Conservation (phyloP, 2,329 filamentous ascomycete genomes). For the Periconia sp. region DNA sequence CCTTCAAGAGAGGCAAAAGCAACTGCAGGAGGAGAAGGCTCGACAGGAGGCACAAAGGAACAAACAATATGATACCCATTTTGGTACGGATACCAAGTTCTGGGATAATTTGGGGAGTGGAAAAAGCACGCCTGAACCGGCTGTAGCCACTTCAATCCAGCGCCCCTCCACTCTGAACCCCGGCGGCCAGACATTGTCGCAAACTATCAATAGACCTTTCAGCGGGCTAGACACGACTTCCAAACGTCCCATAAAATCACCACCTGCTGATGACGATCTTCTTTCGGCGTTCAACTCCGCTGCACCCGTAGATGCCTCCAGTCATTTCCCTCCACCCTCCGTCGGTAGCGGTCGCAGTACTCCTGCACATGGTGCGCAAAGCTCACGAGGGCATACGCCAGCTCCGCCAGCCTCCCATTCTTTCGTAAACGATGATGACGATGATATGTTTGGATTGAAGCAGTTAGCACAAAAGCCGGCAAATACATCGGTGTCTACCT, state of each 20-base stretch:
- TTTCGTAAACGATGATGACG: conserved; percentile 67
- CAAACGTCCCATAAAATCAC: conserved; percentile 29
- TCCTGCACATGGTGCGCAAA: conserved; percentile 33
- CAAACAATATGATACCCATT: conserved; percentile 73
- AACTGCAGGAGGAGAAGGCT: conserved; percentile 75
- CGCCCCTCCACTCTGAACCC: conserved; percentile 23
- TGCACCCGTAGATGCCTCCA: conserved; percentile 61
- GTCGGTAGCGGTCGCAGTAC: conserved; percentile 45
- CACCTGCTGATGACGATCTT: conserved; percentile 58
- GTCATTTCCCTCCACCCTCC: conserved; percentile 56
- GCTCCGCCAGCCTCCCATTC: conserved; percentile 21
- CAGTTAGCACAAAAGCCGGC: conserved; percentile 55
- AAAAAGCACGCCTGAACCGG: conserved; percentile 51
- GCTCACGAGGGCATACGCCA: conserved; percentile 31
- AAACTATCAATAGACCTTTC: conserved; percentile 44
- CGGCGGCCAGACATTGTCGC: conserved; percentile 30
- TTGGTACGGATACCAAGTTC: conserved; percentile 69
- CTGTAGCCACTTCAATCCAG: conserved; percentile 25
- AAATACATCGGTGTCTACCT: conserved; percentile 21
- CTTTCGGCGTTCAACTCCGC: conserved; percentile 63
- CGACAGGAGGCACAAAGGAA: conserved; percentile 74
- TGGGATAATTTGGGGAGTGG: conserved; percentile 71
- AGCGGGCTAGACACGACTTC: conserved; percentile 34
- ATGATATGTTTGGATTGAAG: conserved; percentile 84
- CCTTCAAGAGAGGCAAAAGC: conserved; percentile 65